phyloP scores from a whole-genome alignment of 345 rosid genomes.

The Pistacia vera region DNA sequence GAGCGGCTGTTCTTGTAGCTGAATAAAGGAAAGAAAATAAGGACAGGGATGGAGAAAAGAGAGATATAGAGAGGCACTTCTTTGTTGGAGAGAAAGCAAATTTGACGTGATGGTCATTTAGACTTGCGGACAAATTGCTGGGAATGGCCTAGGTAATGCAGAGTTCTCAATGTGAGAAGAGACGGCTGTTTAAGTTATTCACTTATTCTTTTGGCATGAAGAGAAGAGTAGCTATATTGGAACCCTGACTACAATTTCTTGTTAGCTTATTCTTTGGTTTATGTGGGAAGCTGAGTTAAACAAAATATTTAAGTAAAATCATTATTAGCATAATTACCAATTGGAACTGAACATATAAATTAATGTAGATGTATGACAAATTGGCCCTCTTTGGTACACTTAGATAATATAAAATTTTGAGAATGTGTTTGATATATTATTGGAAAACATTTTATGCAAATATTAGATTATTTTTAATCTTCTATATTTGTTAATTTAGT shows the following conservation, averaged over 20 bases:
- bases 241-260: no score
- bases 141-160: background rate
- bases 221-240: background rate
- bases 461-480: no score
- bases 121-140: background rate
- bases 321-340: no score
- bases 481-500: no score
- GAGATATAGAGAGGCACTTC: no score
- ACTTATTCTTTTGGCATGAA: background rate
- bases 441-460: no score
- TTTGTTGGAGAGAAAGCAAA: background rate
- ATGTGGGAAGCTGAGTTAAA: background rate
- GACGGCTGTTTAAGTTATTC: background rate
- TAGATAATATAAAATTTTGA: no score
- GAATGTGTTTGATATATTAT: no score
- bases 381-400: no score
- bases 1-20: constrained; percentile 1
- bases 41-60: background rate
- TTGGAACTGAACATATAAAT: no score
- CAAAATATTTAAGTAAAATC: no score
- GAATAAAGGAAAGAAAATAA: background rate
- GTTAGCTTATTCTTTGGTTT: background rate
- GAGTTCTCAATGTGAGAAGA: background rate
- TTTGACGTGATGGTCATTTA: background rate
- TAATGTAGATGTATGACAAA: no score